phyloP scores from a whole-genome alignment of 257 asterid genomes.

The Solanum paucissectum region DNA sequence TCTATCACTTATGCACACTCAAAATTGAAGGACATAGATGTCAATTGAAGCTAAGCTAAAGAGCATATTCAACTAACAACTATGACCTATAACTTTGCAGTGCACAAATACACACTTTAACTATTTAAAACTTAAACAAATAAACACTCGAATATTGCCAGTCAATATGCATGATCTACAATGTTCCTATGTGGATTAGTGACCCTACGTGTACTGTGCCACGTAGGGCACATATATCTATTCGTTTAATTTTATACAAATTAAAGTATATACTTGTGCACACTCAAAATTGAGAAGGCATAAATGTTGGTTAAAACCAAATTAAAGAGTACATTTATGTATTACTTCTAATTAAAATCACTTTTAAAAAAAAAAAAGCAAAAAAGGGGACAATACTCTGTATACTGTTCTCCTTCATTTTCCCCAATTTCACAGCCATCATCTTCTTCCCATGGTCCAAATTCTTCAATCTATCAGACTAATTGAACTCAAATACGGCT shows the following conservation, averaged over 20 bases:
- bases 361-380: too few relatives aligned
- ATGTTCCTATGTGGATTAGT: not conserved
- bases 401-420: not conserved
- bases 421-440: not conserved
- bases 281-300: not conserved
- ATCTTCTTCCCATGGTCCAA: not conserved
- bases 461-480: not conserved
- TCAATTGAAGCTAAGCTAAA: too few relatives aligned
- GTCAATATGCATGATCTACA: not conserved
- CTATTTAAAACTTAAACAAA: too few relatives aligned
- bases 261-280: too few relatives aligned
- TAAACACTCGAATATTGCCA: too few relatives aligned
- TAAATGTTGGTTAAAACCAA: too few relatives aligned
- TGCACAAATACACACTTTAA: accelerated
- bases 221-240: too few relatives aligned
- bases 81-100: not conserved
- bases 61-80: accelerated
- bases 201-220: too few relatives aligned
- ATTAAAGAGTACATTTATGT: too few relatives aligned
- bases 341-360: not conserved
- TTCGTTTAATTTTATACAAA: too few relatives aligned
- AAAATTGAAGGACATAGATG: too few relatives aligned
- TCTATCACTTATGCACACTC: not conserved
- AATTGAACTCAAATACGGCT: not conserved
- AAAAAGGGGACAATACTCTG: not conserved